Conservation (phyloP, 495 filamentous ascomycete genomes). For the Neurospora sp. region DNA sequence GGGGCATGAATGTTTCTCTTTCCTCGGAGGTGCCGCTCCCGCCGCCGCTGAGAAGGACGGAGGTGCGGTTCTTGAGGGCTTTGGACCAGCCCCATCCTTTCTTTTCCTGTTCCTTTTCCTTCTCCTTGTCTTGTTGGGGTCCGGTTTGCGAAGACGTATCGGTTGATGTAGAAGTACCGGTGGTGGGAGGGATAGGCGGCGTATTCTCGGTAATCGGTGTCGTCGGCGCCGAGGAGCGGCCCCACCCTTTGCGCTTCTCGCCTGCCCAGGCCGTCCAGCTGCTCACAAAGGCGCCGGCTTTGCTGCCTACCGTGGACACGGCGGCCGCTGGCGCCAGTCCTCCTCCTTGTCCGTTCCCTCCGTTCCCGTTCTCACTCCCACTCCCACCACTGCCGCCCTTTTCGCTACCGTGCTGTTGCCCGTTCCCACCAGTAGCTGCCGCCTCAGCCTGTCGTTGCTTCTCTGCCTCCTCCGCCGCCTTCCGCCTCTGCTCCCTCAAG, state of each 20-base stretch:
- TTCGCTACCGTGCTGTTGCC: conserved; percentile 11
- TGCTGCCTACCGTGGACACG: conserved; percentile 54
- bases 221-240: conserved; percentile 21
- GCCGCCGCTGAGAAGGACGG: neutral
- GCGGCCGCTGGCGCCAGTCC: conserved; percentile 53
- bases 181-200: neutral
- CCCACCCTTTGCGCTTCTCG: conserved; percentile 70
- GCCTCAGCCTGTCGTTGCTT: conserved; percentile 24
- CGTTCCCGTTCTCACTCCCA: conserved; percentile 16
- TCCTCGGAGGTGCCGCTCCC: neutral
- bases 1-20: neutral
- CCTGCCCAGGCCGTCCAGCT: conserved; percentile 94
- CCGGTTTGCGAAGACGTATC: neutral
- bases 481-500: conserved; percentile 72
- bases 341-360: conserved; percentile 43
- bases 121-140: neutral
- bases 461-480: conserved; percentile 49
- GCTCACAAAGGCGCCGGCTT: conserved; percentile 79
- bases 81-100: neutral
- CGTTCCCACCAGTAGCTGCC: conserved; percentile 1
- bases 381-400: neutral
- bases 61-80: neutral
- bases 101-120: neutral
- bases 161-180: neutral
- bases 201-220: neutral